Evolutionary conservation across 805 yeast species (phyloP), one percentile per base, ranked within the genome.

Genomic region (Starmerella apis): DNA sequence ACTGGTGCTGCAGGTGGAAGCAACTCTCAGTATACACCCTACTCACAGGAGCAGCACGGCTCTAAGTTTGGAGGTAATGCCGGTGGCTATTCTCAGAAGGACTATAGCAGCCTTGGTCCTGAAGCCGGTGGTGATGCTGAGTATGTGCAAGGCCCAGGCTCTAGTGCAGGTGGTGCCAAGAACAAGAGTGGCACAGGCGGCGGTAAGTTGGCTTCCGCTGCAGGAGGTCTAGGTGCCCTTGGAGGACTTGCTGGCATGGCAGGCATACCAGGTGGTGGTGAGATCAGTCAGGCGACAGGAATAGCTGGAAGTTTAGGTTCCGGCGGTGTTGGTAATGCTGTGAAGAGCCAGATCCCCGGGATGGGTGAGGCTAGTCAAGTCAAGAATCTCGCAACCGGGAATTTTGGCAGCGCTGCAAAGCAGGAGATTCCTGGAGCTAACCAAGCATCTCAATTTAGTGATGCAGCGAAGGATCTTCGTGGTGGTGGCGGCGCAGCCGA

Each of bases 361-460:
- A 11, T 22, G 31, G 25, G 32, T 24, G 51, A 52, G 22, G 39
- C 13, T 8, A 38, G 30, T 41, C 52, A 52, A 30, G 50, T 42
- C 11, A 39, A 42, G 31, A 48, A 50, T 22, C 33, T 35, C 3
- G 32, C 35, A 3, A n/a, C 28, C 14, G 55, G 55, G 13, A 43
- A 48, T 24, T 39, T 39, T 14, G 41, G 49, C n/a, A 52, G 55
- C 8, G 35, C 30, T 2, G 55, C 48, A 19, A 49, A 49, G 55
- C 43, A 35, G 24, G 35, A 49, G 19, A 36, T 52, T 6, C 56
- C 56, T 10, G 49, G 49, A n/a, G 47, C 43, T 16, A 42, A 46
- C 41, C 39, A 53, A 44, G 48, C 51, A 14, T 32, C 43, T 19
- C 53, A 50, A 36, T 25, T 50, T 11, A 18, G 28, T 23, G 16